phyloP scores from a whole-genome alignment of 108 stramenopile species.

The Skeletonema potamos region DNA sequence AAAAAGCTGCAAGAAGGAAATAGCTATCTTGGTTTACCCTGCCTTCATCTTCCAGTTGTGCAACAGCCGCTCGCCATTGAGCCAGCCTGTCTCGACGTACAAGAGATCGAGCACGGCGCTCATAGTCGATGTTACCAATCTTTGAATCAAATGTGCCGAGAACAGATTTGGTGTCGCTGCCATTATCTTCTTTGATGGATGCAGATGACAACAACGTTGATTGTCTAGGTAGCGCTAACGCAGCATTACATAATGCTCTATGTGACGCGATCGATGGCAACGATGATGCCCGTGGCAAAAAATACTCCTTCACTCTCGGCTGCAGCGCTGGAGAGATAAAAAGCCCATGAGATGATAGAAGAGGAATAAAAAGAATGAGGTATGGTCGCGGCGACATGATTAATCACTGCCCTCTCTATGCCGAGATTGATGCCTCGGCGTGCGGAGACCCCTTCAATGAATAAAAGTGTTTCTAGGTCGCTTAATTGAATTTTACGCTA shows the following conservation, averaged over 20 bases:
- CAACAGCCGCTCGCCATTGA: slow-evolving; percentile 1
- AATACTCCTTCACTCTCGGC: neutral
- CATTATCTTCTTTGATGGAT: neutral
- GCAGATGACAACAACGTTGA: neutral
- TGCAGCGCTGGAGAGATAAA: neutral
- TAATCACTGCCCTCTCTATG: neutral
- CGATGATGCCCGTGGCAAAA: neutral
- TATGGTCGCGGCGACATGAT: neutral
- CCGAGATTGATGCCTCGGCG: too few species aligned
- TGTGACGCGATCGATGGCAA: too few species aligned
- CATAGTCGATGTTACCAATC: neutral
- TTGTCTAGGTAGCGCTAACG: too few species aligned
- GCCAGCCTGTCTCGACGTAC: neutral
- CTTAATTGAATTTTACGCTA: too few species aligned
- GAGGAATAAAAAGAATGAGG: neutral
- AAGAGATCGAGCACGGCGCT: neutral
- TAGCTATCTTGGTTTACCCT: too few species aligned
- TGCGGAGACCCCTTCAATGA: too few species aligned
- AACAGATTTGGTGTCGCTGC: neutral
- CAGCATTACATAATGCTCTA: too few species aligned
- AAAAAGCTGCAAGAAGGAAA: too few species aligned
- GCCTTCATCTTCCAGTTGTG: neutral
- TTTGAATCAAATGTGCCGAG: neutral
- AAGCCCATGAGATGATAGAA: neutral
- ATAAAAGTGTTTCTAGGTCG: too few species aligned